Base-by-base conservation (phyloP, 2,329 filamentous ascomycete genomes). In the Tolypocladium capitatum region DNA sequence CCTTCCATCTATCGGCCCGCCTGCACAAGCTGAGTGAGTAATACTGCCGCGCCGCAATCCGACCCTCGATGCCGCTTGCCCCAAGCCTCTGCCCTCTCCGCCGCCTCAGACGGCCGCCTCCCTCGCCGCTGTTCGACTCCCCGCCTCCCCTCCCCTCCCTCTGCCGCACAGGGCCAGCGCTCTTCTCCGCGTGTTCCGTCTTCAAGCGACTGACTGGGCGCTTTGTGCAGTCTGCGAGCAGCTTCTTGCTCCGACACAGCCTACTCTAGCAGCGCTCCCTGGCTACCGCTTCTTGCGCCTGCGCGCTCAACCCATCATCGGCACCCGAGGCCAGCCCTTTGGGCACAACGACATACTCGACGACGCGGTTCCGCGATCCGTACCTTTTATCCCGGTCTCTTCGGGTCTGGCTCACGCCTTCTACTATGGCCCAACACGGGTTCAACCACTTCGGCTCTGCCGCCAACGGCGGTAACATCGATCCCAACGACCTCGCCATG, bases 401-500 rank as follows among this genome's bases (percentile, higher is more conserved):
- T 41, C 40, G 36, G 45, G 33, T 41, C 40, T 40, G 45, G 33
- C 48, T 45, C 49, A 45, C 45, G 48, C 55, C 51, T 51, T 48
- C 54, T 50, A 57, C 56, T 51, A 79, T 79, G 75, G 71, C 75
- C 55, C 74, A 76, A 47, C 74, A 77, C 67, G 66, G 68, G 56
- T 80, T 78, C 63, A 68, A 68, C 59, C 74, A 76, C 55, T 79
- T 78, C 60, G 69, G 68, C 56, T 72, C 72, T 53, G 66, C 68
- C 58, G 74, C 75, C 54, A 74, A 73, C 53, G 72, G 69, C 50
- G 69, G 74, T 44, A 76, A 76, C 59, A 83, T 96, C 60, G 86
- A 96, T 61, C 91, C 91, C 11, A 91, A 86, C 52, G 87, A 92
- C 53, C 75, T 96, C 50, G 80, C 80, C 56, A 86, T 91, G 80